phyloP scores from a whole-genome alignment of 2,329 filamentous ascomycete species.

The Tolypocladium nubicola region DNA sequence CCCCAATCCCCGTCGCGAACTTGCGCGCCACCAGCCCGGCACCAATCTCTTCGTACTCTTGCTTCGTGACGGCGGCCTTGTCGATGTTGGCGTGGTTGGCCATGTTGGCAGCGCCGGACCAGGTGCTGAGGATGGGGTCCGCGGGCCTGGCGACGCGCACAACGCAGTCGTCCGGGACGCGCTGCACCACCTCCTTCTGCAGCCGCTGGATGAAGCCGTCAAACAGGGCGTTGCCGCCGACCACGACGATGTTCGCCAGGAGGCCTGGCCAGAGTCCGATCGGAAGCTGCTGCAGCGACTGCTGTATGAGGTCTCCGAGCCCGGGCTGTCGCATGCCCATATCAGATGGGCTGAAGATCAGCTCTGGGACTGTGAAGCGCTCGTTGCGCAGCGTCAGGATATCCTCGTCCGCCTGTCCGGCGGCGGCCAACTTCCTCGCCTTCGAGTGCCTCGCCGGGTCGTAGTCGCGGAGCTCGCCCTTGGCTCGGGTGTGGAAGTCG shows the following conservation, averaged over 20 bases:
- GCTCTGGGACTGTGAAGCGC: conserved; percentile 79
- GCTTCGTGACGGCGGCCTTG: conserved; percentile 65
- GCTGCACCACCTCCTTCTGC: conserved; percentile 60
- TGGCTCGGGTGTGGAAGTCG: conserved; percentile 51
- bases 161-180: conserved; percentile 65
- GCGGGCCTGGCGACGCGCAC: conserved; percentile 61
- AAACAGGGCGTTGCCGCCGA: conserved; percentile 76
- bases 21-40: conserved; percentile 62
- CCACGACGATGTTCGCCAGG: conserved; percentile 76
- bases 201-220: conserved; percentile 74
- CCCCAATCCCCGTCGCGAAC: conserved; percentile 35
- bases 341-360: conserved; percentile 79
- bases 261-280: conserved; percentile 76
- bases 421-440: conserved; percentile 32
- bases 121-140: conserved; percentile 71
- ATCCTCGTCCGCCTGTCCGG: conserved; percentile 51
- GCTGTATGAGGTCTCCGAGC: conserved; percentile 70
- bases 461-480: conserved; percentile 67
- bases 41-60: conserved; percentile 86
- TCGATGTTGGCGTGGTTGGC: conserved; percentile 59
- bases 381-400: conserved; percentile 83
- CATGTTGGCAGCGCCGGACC: conserved; percentile 73
- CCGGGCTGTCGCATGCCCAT: conserved; percentile 78
- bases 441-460: conserved; percentile 54
- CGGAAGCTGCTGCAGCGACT: conserved; percentile 65